These are phyloP conservation scores for Pichia sp. DNA, from an alignment of 1,139 yeast genomes.

Conservation along the genomic window DNA sequence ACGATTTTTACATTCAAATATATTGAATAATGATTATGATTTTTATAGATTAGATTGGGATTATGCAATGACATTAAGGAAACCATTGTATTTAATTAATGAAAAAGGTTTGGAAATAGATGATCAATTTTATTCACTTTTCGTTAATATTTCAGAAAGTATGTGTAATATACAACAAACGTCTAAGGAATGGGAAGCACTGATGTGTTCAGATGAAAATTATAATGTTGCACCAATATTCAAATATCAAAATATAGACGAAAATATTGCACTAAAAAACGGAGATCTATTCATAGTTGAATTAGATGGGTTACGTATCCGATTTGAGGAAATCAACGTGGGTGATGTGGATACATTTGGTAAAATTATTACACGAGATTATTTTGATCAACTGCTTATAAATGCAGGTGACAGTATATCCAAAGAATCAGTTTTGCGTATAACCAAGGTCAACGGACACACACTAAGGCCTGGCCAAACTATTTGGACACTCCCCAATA, in stretches of 20 bases:
- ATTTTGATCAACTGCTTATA: not conserved
- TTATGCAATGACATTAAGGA: conserved; percentile 24
- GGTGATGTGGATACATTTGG: not conserved
- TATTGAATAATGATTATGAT: conserved; percentile 10
- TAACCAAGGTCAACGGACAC: not conserved
- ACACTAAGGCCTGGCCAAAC: not conserved
- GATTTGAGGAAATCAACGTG: not conserved
- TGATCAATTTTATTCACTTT: conserved; percentile 14
- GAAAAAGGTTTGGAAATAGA: conserved; percentile 15
- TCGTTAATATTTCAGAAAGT: conserved; percentile 12
- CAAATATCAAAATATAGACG: not conserved
- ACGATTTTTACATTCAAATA: conserved; percentile 7
- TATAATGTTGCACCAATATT: conserved; percentile 10
- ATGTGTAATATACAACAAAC: conserved; percentile 19
- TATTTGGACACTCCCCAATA: not conserved
- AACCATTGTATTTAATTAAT: conserved; percentile 14
- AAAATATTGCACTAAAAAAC: conserved; percentile 2
- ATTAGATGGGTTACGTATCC: not conserved
- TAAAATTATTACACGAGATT: not conserved
- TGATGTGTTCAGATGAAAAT: conserved; percentile 12
- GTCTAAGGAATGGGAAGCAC: conserved; percentile 21
- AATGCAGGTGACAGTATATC: not conserved
- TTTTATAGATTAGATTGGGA: conserved; percentile 27
- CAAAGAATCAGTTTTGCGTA: not conserved
- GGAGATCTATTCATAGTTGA: conserved; percentile 1